Percentiles rank a stretch among this genome's conserved stretches.
Evolutionary conservation across 495 filamentous ascomycete species (phyloP).

Genomic region (Aspergillus haitiensis): DNA sequence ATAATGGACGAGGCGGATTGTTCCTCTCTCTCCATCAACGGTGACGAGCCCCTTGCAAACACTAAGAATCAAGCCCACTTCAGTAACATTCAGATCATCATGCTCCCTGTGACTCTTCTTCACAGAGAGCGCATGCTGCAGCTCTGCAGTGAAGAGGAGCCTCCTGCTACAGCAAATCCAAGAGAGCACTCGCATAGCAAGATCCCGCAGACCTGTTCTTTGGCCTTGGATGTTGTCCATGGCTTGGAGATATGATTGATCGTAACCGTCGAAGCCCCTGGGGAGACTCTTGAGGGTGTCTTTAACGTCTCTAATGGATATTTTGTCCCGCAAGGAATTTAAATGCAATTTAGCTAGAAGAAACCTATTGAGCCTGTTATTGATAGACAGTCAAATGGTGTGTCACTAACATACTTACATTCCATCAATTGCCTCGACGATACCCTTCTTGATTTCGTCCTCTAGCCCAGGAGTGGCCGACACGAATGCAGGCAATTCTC

Average conservation of each 20-base stretch:
- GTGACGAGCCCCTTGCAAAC: conserved; percentile 39
- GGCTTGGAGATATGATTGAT: conserved; percentile 36
- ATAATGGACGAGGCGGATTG: conserved; percentile 32
- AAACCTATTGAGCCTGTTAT: conserved; percentile 31
- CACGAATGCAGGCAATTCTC: conserved; percentile 27
- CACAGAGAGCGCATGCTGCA: conserved; percentile 40
- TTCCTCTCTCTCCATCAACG: conserved; percentile 33
- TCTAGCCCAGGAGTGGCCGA: conserved; percentile 21
- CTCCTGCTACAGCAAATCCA: conserved; percentile 19
- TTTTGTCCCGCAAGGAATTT: conserved; percentile 36
- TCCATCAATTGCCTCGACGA: conserved; percentile 28
- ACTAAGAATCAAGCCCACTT: conserved; percentile 25
- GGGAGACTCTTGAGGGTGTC: conserved; percentile 31
- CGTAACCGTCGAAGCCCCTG: conserved; percentile 27
- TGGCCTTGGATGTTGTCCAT: conserved; percentile 42
- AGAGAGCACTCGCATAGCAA: conserved; percentile 29
- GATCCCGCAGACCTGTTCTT: conserved; percentile 23
- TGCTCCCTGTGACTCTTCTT: conserved; percentile 29
- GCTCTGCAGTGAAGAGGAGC: conserved; percentile 34
- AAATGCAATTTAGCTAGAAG: conserved; percentile 42
- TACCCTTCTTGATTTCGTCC: conserved; percentile 24
- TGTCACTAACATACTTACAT: conserved; percentile 20
- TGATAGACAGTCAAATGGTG: neutral
- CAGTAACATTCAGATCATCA: conserved; percentile 9
- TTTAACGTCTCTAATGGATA: conserved; percentile 32